phyloP scores from a whole-genome alignment of 305 asterid genomes.

The Solanum hybrid region DNA sequence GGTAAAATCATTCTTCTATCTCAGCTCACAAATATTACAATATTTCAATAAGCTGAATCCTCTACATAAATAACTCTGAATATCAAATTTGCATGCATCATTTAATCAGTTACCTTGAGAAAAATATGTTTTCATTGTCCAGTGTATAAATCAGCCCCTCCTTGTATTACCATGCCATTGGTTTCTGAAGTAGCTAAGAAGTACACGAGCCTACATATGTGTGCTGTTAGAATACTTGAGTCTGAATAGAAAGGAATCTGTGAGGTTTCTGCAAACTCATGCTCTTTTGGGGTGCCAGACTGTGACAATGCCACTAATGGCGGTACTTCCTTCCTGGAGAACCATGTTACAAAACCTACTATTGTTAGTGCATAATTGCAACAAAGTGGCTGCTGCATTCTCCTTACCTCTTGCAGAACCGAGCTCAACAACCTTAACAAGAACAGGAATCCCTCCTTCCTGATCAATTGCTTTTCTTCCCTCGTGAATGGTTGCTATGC shows the following conservation, averaged over 20 bases:
- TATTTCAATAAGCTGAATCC: neutral
- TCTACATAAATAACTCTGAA: neutral
- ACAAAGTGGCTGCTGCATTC: neutral
- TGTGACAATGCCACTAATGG: neutral
- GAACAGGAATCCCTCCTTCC: neutral
- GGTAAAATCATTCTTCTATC: neutral
- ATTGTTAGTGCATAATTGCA: neutral
- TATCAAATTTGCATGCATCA: neutral
- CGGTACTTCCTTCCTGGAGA: neutral
- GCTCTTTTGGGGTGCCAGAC: neutral
- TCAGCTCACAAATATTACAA: neutral
- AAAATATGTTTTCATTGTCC: neutral
- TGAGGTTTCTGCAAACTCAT: neutral
- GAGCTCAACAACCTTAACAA: neutral
- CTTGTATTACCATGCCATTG: neutral
- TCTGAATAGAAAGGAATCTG: neutral
- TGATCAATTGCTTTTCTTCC: neutral
- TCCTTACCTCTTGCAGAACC: slow-evolving; percentile 9
- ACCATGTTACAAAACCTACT: slow-evolving; percentile 17
- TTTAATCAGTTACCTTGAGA: neutral
- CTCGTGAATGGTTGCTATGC: neutral
- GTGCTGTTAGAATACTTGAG: neutral
- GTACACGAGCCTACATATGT: neutral
- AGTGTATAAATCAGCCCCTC: slow-evolving; percentile 1
- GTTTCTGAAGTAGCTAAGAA: neutral